Evolutionary conservation across 805 yeast species (phyloP), one percentile per base, ranked within the genome.

Genomic region (Yarrowia sp.): DNA sequence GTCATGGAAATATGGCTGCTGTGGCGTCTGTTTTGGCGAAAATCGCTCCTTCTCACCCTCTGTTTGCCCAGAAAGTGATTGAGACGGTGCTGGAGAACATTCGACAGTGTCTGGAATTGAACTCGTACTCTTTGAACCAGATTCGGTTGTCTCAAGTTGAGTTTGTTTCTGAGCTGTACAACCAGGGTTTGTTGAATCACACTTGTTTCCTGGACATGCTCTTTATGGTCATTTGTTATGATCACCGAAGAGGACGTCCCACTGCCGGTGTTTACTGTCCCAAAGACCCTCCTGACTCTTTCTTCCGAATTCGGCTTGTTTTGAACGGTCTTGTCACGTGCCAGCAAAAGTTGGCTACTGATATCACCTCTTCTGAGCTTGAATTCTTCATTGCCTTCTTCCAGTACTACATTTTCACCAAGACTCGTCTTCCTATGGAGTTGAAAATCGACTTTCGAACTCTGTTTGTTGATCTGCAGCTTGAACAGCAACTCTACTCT

Each of bases 391-490:
- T 87, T 65, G 79, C 79, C 32, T 86, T 84, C 68, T 86, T 90
- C 67, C 95, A 91, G 70, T 91, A 85, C 73, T 91, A 89, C 71
- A 73, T 83, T 4, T 82, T 80, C 73, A 81, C 87, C 36, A 91
- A 91, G 70, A 74, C 74, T 2, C 79, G 75, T 53, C 89, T 89
- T 14, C 91, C 96, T 0, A 77, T 80, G 67, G 95, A 88, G 51
- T 75, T 84, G 2, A 82, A 82, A 47, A 86, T 85, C 68, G 79
- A 79, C 55, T 68, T 89, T n/a, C 71, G 74, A 22, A 82, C 79
- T 36, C 75, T 81, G 38, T 82, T 80, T 68, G 75, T 72, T 22
- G 62, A 67, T 0, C 68, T 74, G 1, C 72, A 75, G 13, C 76
- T 74, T 9, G 72, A 72, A 2, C 76, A 79, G 67, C 72, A 72